Evolutionary conservation across 1,284 basidiomycete species (phyloP).

Genomic region (Cryptococcus jaspeensis): DNA sequence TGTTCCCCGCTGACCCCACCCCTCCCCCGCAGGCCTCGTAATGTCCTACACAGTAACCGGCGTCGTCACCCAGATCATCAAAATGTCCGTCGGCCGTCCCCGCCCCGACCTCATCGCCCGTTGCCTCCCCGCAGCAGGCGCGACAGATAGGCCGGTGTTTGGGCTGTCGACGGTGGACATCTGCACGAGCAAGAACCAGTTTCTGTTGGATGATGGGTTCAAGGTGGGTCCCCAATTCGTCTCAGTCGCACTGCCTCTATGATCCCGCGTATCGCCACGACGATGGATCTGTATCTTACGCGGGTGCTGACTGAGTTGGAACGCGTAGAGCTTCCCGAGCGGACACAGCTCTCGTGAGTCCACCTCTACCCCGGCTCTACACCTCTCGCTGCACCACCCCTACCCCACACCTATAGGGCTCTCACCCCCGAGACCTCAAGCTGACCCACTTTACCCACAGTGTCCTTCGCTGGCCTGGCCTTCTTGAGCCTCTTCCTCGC

Average conservation of each 20-base stretch:
- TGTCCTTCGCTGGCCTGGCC: slow-evolving; percentile 88
- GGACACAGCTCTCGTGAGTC: slow-evolving; percentile 62
- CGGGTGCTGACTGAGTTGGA: neutral
- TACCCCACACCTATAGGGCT: neutral
- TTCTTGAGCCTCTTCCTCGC: slow-evolving; percentile 86
- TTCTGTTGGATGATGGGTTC: slow-evolving; percentile 76
- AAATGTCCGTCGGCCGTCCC: slow-evolving; percentile 77
- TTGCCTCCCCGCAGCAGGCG: slow-evolving; percentile 69
- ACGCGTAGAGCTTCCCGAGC: slow-evolving; percentile 72
- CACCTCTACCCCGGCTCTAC: neutral
- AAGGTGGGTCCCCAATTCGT: slow-evolving; percentile 51
- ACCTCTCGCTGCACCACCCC: neutral
- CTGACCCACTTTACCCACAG: slow-evolving; percentile 52
- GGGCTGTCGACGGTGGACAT: slow-evolving; percentile 73
- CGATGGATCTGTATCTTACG: too few species aligned
- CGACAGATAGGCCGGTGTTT: slow-evolving; percentile 64
- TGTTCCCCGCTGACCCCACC: slow-evolving; percentile 2
- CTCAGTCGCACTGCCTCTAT: too few species aligned
- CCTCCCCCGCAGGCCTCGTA: slow-evolving; percentile 61
- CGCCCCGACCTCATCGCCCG: slow-evolving; percentile 79
- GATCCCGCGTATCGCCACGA: too few species aligned
- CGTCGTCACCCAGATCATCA: slow-evolving; percentile 77
- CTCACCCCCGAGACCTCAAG: too few species aligned
- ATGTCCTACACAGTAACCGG: slow-evolving; percentile 70
- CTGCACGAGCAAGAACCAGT: slow-evolving; percentile 68